Evolutionary conservation across 176 grass and related monocot genomes (phyloP).

Genomic region (Oryza glaberrima): DNA sequence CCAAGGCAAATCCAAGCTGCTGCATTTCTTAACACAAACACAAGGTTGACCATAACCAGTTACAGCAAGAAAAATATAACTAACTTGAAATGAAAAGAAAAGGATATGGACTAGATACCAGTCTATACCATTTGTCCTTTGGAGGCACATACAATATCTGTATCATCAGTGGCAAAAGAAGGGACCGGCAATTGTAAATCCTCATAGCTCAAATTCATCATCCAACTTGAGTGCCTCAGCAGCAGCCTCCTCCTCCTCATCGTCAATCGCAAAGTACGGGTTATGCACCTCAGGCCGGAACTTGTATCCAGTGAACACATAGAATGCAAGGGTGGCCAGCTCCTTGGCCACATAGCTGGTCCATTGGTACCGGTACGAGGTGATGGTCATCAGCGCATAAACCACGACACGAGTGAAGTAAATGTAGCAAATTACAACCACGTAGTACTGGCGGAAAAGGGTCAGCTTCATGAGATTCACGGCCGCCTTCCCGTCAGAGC

Average conservation of each 20-base stretch:
- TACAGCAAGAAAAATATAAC: constrained; percentile 51
- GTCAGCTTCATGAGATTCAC: constrained; percentile 99
- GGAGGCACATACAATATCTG: constrained; percentile 42
- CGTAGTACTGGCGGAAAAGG: constrained; percentile 94
- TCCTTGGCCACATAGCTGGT: constrained; percentile 78
- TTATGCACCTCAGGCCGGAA: constrained; percentile 89
- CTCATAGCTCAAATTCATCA: constrained; percentile 92
- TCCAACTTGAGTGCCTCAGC: constrained; percentile 90
- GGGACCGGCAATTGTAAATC: constrained; percentile 5
- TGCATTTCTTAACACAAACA: constrained; percentile 38
- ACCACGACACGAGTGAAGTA: constrained; percentile 96
- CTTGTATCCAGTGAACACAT: constrained; percentile 84
- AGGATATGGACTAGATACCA: constrained; percentile 56
- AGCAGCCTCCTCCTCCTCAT: constrained; percentile 85
- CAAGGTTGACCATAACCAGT: constrained; percentile 38
- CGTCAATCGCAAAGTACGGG: constrained; percentile 83
- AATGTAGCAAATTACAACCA: constrained; percentile 97
- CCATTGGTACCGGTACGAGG: constrained; percentile 87
- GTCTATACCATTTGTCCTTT: constrained; percentile 51
- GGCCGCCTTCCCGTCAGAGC: constrained; percentile 76
- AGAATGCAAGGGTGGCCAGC: constrained; percentile 88
- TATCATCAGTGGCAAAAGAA: constrained; percentile 30
- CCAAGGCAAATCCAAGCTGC: constrained; percentile 41
- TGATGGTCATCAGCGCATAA: constrained; percentile 87
- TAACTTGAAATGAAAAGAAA: constrained; percentile 45